Percentiles rank a stretch among this genome's conserved stretches.
Conservation (phyloP, 768 basidiomycete genomes). For the Dendrothele bispora region DNA sequence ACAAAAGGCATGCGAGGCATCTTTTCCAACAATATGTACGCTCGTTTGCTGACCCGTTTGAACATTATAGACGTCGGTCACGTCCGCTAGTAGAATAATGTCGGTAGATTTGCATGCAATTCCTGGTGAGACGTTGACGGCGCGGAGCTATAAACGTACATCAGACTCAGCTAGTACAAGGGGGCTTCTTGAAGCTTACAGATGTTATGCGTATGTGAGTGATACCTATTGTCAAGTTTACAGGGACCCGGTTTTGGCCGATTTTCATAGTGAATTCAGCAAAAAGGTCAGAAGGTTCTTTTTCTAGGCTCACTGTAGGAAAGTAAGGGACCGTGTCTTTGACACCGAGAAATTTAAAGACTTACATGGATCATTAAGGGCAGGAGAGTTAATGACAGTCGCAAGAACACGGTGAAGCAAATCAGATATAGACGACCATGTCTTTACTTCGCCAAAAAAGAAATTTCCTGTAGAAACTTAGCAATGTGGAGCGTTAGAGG, state of each 20-base stretch:
- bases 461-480: conserved; percentile 41
- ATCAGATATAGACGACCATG: conserved; percentile 64
- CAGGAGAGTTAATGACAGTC: conserved; percentile 37
- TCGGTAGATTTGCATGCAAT: conserved; percentile 80
- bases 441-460: conserved; percentile 51
- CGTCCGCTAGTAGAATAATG: conserved; percentile 73
- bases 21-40: conserved; percentile 28
- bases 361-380: conserved; percentile 56
- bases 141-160: conserved; percentile 69
- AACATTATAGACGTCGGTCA: conserved; percentile 86
- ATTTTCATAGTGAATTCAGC: conserved; percentile 67
- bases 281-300: conserved; percentile 55
- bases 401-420: conserved; percentile 56
- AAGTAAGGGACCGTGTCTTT: not conserved
- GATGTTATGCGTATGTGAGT: conserved; percentile 79
- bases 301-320: conserved; percentile 56
- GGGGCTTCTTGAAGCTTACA: conserved; percentile 52
- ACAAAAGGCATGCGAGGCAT: conserved; percentile 89
- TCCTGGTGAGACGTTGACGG: conserved; percentile 66
- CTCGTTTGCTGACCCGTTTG: conserved; percentile 69
- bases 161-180: too few species aligned
- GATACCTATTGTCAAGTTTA: conserved; percentile 62
- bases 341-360: not conserved
- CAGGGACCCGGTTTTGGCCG: conserved; percentile 68
- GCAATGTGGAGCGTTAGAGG: not conserved